These are phyloP conservation scores for Cutaneotrichosporon cutaneum DNA, from an alignment of 1,284 basidiomycete genomes.

Conservation along the genomic window DNA sequence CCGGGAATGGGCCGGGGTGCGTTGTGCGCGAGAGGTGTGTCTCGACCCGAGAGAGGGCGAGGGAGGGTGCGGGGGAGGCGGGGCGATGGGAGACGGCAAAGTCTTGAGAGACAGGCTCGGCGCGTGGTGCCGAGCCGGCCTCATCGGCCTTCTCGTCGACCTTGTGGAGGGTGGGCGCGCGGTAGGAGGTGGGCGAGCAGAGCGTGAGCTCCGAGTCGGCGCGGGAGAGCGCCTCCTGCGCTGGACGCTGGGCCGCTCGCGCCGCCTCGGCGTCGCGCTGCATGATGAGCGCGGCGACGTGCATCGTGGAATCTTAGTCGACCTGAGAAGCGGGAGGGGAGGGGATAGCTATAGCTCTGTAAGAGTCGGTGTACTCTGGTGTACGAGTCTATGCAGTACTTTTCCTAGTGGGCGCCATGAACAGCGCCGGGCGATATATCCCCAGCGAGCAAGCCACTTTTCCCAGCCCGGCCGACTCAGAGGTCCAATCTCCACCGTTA, in stretches of 20 bases:
- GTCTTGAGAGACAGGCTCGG: not conserved
- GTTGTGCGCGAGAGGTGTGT: too few relatives aligned
- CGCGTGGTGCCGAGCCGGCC: too few relatives aligned
- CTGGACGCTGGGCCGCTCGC: not conserved
- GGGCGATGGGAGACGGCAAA: not conserved
- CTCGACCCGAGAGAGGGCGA: not conserved
- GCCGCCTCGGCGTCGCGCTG: not conserved
- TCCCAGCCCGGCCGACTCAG: not conserved
- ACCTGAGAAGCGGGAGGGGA: too few relatives aligned
- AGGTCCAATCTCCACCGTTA: conserved; percentile 7
- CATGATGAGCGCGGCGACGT: conserved; percentile 1
- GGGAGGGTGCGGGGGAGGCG: not conserved
- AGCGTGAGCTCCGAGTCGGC: conserved; percentile 4
- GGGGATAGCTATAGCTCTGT: too few relatives aligned
- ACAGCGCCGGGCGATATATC: not conserved
- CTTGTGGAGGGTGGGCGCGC: not conserved
- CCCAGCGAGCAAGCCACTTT: not conserved
- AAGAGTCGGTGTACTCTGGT: too few relatives aligned
- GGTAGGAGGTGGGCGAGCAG: not conserved
- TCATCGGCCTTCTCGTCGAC: not conserved
- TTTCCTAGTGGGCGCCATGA: not conserved
- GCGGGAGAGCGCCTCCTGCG: not conserved
- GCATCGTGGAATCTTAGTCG: not conserved
- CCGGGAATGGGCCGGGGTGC: conserved; percentile 7
- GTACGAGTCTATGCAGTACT: too few relatives aligned